Base-by-base conservation (phyloP, 805 yeast species). In the Huiozyma sinensis region DNA sequence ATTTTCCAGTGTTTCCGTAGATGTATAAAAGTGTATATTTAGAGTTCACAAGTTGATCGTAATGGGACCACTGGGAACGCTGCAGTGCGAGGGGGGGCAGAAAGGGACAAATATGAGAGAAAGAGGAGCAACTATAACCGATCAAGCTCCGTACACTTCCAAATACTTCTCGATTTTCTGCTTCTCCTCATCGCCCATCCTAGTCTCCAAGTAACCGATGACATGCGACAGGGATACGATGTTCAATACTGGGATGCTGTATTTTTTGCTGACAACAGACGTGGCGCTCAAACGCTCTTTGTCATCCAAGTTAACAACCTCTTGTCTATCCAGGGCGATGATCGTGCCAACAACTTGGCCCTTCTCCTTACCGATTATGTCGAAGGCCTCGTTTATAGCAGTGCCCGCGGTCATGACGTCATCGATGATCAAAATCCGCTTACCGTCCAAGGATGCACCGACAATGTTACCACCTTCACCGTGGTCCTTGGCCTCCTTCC, bases 381-480 rank as follows among this genome's bases (percentile, higher is more conserved):
- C 77, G 56, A 85, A 83, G 0, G 97, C 97, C 67, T 92, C 97
- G 55, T 83, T 83, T 61, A 89, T 88, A 41, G 98, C 97, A 47
- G 97, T 92, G 36, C 98, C 98, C 1, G 97, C 97, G 47, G 97
- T 90, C 81, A 90, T 89, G 37, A 92, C 97, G 58, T 90, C 98
- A 64, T 92, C 98, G 49, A 90, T 87, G 56, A 92, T 85, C 56
- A 92, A 69, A 27, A 90, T 77, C 48, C 73, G 73, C 64, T 89
- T 83, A 40, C 75, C 83, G 48, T 73, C 72, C 55, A 90, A 73
- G 6, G 77, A 65, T 39, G 83, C 78, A 33, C 98, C 98, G 36
- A 92, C 97, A 54, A 90, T 84, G 45, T 76, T 76, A 10, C 98
- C 98, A 53, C 97, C 98, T 69, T 90, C 98, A 45, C 98, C 98